Base-by-base conservation (phyloP, 2,329 filamentous ascomycete genomes). In the Orbilia quercus region DNA sequence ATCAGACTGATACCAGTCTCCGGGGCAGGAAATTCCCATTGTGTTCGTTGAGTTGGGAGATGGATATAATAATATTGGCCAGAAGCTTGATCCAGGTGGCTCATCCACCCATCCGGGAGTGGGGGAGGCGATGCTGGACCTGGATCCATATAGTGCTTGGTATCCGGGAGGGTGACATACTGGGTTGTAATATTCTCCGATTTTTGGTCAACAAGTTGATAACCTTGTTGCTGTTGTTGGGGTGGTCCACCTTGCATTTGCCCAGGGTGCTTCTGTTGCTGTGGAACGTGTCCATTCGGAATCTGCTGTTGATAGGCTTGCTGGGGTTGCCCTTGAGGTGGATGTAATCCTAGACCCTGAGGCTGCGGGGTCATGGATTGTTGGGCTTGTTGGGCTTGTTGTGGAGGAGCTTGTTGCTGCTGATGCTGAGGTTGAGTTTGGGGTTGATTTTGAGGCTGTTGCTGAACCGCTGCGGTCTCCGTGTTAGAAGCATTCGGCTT, bases 51-150 rank as follows among this genome's bases (percentile, higher is more conserved):
- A 0, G 91, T 93, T 1, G 93, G 91, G 28, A 99, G 85, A 80
- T 99, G 95, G 71, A 99, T 99, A 79, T 99, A 99, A 81, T 99
- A 99, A 81, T 98, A 99, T 79, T 98, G 94, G 0, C 95, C 95
- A 1, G 94, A 98, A 79, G 91, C 96, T 76, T 92, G 91, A 80
- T 99, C 95, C 2, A 98, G 85, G 80, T 98, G 95, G 18, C 95
- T 92, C 78, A 99, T 98, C 95, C 95, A 99, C 34, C 95, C 95
- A 82, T 99, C 95, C 4, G 95, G 95, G 14, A 99, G 85, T 1
- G 94, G 95, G 20, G 95, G 95, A 31, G 95, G 95, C 14, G 92
- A 96, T 23, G 90, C 87, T 28, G 91, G 91, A 0, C 89, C 86
- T 22, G 87, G 82, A 50, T 76, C 83, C 78, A 75, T 81, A 75